Conservation (phyloP, 805 yeast genomes). For the Diddensiella santjacobensis region DNA sequence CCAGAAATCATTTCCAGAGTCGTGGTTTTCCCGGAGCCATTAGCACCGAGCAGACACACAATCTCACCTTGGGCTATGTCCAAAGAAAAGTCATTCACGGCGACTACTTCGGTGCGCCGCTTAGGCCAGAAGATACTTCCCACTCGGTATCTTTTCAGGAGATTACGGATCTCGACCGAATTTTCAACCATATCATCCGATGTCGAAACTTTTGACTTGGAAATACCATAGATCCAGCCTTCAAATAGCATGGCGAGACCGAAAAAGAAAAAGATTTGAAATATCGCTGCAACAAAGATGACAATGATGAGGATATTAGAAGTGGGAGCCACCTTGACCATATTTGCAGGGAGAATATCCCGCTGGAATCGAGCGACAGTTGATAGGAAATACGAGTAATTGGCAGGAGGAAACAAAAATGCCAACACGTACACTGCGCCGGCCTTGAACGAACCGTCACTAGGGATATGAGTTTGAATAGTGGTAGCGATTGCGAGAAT, state of each 20-base stretch:
- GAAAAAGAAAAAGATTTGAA: slow-evolving; percentile 31
- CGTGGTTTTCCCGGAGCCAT: slow-evolving; percentile 39
- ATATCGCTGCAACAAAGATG: slow-evolving; percentile 32
- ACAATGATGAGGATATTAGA: slow-evolving; percentile 24
- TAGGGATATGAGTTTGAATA: slow-evolving; percentile 28
- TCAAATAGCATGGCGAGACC: slow-evolving; percentile 28
- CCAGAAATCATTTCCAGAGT: slow-evolving; percentile 38
- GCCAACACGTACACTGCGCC: slow-evolving; percentile 30
- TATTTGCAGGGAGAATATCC: slow-evolving; percentile 21
- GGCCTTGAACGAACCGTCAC: slow-evolving; percentile 24
- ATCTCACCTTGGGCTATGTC: slow-evolving; percentile 32
- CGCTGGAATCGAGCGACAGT: slow-evolving; percentile 32
- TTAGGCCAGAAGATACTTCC: slow-evolving; percentile 9
- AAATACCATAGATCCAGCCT: slow-evolving; percentile 26
- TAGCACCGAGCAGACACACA: slow-evolving; percentile 35
- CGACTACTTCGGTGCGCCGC: slow-evolving; percentile 23
- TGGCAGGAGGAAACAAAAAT: slow-evolving; percentile 35
- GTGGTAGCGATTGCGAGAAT: slow-evolving; percentile 33
- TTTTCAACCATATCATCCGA: slow-evolving; percentile 14
- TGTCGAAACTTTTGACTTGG: slow-evolving; percentile 16
- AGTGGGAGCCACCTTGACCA: slow-evolving; percentile 29
- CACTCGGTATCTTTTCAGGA: slow-evolving; percentile 27
- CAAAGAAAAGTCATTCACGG: slow-evolving; percentile 31
- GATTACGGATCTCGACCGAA: slow-evolving; percentile 25
- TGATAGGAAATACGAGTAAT: slow-evolving; percentile 33